Percentiles rank a stretch among this genome's conserved stretches.
Conservation (phyloP, 371 early-diverging fungal species). For the Fennellomyces sp. region DNA sequence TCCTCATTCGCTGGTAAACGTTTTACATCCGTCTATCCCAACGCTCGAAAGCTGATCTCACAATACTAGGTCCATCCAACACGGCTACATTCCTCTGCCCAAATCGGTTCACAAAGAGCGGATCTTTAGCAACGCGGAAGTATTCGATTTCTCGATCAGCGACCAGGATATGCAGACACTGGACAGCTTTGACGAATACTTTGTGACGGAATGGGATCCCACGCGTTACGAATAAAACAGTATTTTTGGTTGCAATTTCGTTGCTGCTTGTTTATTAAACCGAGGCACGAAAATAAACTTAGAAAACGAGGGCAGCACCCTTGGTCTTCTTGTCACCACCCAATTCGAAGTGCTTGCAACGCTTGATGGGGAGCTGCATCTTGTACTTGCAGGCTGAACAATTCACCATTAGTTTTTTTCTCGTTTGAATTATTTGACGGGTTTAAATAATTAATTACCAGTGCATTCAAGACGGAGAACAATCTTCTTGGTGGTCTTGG, state of each 20-base stretch:
- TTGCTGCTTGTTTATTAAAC: constrained; percentile 4
- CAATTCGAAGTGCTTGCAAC: constrained; percentile 99
- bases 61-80: constrained; percentile 39
- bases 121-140: constrained; percentile 54
- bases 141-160: constrained; percentile 58
- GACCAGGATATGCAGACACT: constrained; percentile 54
- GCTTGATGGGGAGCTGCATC: constrained; percentile 94
- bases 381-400: constrained; percentile 89
- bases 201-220: constrained; percentile 40
- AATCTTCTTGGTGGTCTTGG: constrained; percentile 99
- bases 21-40: neutral
- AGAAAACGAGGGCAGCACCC: constrained; percentile 82
- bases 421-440: neutral
- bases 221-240: constrained; percentile 20
- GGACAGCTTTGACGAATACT: constrained; percentile 41
- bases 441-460: constrained; percentile 20
- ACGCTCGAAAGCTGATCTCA: neutral
- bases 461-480: constrained; percentile 98
- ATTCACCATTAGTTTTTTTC: neutral
- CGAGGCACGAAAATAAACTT: constrained; percentile 26
- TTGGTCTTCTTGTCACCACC: constrained; percentile 97
- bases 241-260: no score
- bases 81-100: constrained; percentile 55
- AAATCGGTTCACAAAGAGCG: constrained; percentile 53
- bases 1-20: constrained; percentile 28